These are phyloP conservation scores for Penicillium herquei DNA, from an alignment of 495 filamentous ascomycete genomes.

Conservation along the genomic window DNA sequence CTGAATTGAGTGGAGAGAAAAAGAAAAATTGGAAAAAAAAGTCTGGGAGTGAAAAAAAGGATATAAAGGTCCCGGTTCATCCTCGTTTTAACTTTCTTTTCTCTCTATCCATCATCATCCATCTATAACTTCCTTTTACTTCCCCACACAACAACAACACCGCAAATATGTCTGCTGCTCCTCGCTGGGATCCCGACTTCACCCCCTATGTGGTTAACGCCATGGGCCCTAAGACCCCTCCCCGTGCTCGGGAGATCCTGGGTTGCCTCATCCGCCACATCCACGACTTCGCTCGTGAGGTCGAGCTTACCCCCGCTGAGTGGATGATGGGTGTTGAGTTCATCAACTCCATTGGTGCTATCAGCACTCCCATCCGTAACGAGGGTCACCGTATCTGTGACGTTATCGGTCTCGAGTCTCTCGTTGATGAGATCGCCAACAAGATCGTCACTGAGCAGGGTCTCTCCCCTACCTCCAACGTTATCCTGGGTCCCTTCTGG, in stretches of 20 bases:
- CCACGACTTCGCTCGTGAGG: conserved; percentile 81
- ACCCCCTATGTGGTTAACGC: conserved; percentile 70
- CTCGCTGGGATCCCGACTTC: conserved; percentile 70
- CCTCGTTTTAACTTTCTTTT: background rate
- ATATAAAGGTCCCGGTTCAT: background rate
- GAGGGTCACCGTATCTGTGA: conserved; percentile 78
- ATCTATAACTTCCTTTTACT: background rate
- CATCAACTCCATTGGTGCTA: conserved; percentile 51
- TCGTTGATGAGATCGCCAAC: conserved; percentile 84
- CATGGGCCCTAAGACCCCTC: conserved; percentile 71
- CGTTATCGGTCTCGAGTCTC: conserved; percentile 77
- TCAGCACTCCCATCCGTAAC: conserved; percentile 60
- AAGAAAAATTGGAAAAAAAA: background rate
- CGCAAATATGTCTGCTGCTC: conserved; percentile 31
- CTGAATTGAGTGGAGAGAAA: background rate
- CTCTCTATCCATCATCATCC: background rate
- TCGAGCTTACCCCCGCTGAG: conserved; percentile 75
- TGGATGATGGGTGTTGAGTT: conserved; percentile 77
- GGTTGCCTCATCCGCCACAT: conserved; percentile 68
- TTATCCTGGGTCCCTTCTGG: conserved; percentile 88
- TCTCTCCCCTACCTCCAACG: conserved; percentile 71
- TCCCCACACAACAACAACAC: background rate
- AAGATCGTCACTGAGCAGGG: conserved; percentile 70
- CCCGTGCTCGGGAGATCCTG: conserved; percentile 65
- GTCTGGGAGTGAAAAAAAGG: no score